A percentile compares a stretch with the other conserved stretches of the same genome.
These are phyloP conservation scores for Magnaporthiopsis poae DNA, from an alignment of 2,329 filamentous ascomycete species.

Conservation along the genomic window DNA sequence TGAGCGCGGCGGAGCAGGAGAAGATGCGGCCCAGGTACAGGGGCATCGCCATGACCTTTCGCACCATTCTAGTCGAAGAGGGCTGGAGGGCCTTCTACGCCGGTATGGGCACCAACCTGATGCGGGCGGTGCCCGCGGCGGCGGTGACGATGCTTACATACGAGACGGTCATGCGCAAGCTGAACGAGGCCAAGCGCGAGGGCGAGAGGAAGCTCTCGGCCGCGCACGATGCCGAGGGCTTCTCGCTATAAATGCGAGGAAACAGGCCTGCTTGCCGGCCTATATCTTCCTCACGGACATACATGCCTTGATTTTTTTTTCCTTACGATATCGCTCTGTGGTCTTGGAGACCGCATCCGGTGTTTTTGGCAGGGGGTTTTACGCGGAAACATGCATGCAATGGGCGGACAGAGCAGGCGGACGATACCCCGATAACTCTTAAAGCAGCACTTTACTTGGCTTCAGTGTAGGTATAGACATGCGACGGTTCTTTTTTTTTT, in stretches of 20 bases:
- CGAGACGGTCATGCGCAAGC: slow-evolving; percentile 58
- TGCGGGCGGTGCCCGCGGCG: slow-evolving; percentile 85
- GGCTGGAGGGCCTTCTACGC: slow-evolving; percentile 96
- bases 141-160: slow-evolving; percentile 98
- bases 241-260: too few species aligned
- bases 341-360: background rate
- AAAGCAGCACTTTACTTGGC: background rate
- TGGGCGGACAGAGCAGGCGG: background rate
- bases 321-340: background rate
- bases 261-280: too few species aligned
- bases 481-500: background rate
- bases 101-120: slow-evolving; percentile 94
- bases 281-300: background rate
- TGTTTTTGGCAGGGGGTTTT: background rate
- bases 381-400: background rate
- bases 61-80: slow-evolving; percentile 78
- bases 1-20: slow-evolving; percentile 17
- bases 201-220: background rate
- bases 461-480: slow-evolving; percentile 1
- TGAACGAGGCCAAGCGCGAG: slow-evolving; percentile 28
- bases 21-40: slow-evolving; percentile 49
- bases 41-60: slow-evolving; percentile 72
- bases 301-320: background rate
- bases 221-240: too few species aligned
- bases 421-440: background rate